These are phyloP conservation scores for Euphorbia corollata DNA, from an alignment of 441 rosid genomes.

Conservation along the genomic window DNA sequence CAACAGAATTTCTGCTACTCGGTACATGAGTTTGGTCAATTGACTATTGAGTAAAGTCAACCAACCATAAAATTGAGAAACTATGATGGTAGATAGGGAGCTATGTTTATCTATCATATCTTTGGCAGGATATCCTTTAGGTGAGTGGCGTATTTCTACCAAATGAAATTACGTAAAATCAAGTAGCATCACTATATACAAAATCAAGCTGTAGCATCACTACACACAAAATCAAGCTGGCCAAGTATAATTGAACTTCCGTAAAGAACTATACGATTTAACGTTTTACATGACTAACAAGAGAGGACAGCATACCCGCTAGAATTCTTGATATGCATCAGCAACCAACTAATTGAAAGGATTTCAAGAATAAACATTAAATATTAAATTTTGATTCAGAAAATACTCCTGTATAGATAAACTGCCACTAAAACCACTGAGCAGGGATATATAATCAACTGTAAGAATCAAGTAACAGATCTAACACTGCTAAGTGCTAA, in stretches of 20 bases:
- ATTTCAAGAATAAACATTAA: not conserved
- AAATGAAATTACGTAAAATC: too few species aligned
- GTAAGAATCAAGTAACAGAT: slow-evolving; percentile 1
- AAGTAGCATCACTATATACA: too few species aligned
- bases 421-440: not conserved
- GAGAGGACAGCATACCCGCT: not conserved
- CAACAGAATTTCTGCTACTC: too few species aligned
- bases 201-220: too few species aligned
- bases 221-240: not conserved
- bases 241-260: not conserved
- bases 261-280: not conserved
- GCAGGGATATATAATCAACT: not conserved
- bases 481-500: not conserved
- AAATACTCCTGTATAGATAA: not conserved
- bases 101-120: too few species aligned
- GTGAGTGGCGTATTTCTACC: too few species aligned
- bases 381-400: not conserved
- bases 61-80: not conserved
- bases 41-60: not conserved
- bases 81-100: too few species aligned
- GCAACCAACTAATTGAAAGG: not conserved
- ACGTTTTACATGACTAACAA: not conserved
- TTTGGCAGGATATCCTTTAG: too few species aligned
- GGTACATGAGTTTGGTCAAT: too few species aligned
- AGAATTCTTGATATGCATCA: not conserved